These are phyloP conservation scores for Diaporthe citrichinensis DNA, from an alignment of 2,329 filamentous ascomycete genomes.

Conservation along the genomic window DNA sequence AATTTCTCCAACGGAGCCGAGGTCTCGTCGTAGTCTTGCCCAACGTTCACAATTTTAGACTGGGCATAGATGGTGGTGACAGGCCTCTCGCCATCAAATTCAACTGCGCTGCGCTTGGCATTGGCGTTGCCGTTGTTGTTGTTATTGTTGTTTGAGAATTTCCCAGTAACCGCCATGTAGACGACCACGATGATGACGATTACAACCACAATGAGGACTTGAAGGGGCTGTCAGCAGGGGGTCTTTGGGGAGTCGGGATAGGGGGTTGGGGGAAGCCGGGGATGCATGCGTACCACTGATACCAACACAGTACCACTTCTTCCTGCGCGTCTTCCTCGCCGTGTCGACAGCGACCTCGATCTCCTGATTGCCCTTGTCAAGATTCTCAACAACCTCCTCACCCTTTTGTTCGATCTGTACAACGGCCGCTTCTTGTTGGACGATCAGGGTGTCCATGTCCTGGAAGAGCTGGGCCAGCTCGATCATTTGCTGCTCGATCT, in stretches of 20 bases:
- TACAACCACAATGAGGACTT: conserved; percentile 62
- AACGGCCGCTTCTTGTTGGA: conserved; percentile 87
- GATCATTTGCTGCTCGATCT: conserved; percentile 92
- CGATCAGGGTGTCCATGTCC: conserved; percentile 87
- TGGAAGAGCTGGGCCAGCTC: conserved; percentile 91
- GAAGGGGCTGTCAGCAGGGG: conserved; percentile 47
- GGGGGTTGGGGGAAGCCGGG: not conserved
- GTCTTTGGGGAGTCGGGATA: not conserved
- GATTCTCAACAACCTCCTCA: conserved; percentile 86
- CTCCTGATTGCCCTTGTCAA: conserved; percentile 87
- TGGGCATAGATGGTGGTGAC: conserved; percentile 44
- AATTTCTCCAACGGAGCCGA: conserved; percentile 40
- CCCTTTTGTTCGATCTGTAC: conserved; percentile 87
- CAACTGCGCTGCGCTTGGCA: conserved; percentile 44
- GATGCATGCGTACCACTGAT: conserved; percentile 70
- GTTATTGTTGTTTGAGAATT: conserved; percentile 47
- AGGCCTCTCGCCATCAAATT: conserved; percentile 44
- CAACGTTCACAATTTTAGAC: conserved; percentile 44
- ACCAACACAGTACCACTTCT: conserved; percentile 97
- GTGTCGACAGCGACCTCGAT: conserved; percentile 86
- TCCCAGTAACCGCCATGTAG: conserved; percentile 58
- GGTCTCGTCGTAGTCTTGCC: conserved; percentile 34
- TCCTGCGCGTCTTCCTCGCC: conserved; percentile 83
- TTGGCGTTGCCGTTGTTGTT: conserved; percentile 49
- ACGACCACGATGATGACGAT: conserved; percentile 66